phyloP scores from a whole-genome alignment of 331 rosid species.

The Pyracantha coccinea region DNA sequence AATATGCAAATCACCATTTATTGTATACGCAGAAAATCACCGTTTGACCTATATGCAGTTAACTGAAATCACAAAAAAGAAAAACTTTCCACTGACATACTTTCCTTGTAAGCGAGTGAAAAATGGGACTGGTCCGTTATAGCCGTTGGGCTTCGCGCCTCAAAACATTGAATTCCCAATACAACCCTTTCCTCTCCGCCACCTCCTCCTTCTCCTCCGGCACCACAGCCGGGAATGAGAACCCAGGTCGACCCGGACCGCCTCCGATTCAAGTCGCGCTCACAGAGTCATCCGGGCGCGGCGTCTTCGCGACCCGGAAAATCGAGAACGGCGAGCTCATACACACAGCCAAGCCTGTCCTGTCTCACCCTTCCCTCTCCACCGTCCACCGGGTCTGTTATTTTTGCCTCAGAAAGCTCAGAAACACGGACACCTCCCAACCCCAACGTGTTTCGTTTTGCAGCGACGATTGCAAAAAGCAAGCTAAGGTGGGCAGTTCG shows the following conservation, averaged over 20 bases:
- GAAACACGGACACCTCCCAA: background rate
- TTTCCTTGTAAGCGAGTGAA: constrained; percentile 7
- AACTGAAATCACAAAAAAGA: background rate
- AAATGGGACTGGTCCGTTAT: constrained; percentile 14
- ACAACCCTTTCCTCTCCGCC: constrained; percentile 2
- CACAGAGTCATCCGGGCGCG: constrained; percentile 72
- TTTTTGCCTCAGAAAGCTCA: constrained; percentile 51
- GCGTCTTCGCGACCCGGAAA: constrained; percentile 69
- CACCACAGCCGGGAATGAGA: constrained; percentile 1
- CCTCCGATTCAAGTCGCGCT: constrained; percentile 73
- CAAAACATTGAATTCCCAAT: constrained; percentile 2
- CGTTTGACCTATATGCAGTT: no score
- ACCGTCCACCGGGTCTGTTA: constrained; percentile 40
- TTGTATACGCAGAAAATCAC: no score
- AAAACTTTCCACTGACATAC: no score
- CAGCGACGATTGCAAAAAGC: constrained; percentile 36
- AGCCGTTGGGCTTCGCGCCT: constrained; percentile 30
- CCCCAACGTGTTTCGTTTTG: constrained; percentile 38
- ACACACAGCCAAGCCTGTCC: constrained; percentile 71
- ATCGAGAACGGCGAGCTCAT: constrained; percentile 69
- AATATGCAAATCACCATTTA: no score
- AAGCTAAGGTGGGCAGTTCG: constrained; percentile 31
- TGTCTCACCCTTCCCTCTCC: constrained; percentile 58
- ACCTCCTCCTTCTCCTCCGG: constrained; percentile 21
- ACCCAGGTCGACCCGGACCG: constrained; percentile 27